Evolutionary conservation across 1,139 yeast species (phyloP), one percentile per base, ranked within the genome.

Genomic region (Casaregolazyma suthepensis): DNA sequence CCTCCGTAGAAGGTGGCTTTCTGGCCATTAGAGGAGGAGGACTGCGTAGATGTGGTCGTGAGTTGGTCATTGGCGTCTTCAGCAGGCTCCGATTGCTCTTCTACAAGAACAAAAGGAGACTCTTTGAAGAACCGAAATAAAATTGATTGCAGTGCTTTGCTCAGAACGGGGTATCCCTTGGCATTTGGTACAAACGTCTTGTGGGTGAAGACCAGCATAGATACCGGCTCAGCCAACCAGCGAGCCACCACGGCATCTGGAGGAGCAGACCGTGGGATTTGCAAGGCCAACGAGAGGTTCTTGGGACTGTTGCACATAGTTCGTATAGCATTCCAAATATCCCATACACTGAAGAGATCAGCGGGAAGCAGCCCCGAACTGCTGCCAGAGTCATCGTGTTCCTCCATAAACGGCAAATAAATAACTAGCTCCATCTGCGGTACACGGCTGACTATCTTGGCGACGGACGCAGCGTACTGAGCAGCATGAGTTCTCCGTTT

Each of bases 191-290:
- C 72, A 60, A 83, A 83, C 7, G 77, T 71, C 3, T 79, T 72
- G 1, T 81, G 72, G 0, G 86, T 77, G 12, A 83, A 63, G 46
- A 82, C 65, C 20, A 82, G 69, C 67, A 80, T 77, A 5, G 79
- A 74, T 1, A 83, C 78, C 0, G 88, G 87, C 64, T 83, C 90
- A 15, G 83, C 72, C 53, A 79, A 68, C 90, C 90, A 83, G 51
- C 87, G 71, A 22, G 76, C 72, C 5, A 79, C 62, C 1, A 81
- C 80, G 45, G 66, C 66, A 1, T 71, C 69, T 1, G 84, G 82
- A 0, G 81, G 75, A 43, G 72, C 71, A 5, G 67, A 64, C 48
- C 75, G 71, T 3, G 85, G 83, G 2, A 83, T 68, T 12, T 82
- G 85, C 35, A 83, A 66, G 0, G 86, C 82, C 3, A 83, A 77